Conservation (phyloP, 768 basidiomycete genomes). For the Collybiopsis confluens region DNA sequence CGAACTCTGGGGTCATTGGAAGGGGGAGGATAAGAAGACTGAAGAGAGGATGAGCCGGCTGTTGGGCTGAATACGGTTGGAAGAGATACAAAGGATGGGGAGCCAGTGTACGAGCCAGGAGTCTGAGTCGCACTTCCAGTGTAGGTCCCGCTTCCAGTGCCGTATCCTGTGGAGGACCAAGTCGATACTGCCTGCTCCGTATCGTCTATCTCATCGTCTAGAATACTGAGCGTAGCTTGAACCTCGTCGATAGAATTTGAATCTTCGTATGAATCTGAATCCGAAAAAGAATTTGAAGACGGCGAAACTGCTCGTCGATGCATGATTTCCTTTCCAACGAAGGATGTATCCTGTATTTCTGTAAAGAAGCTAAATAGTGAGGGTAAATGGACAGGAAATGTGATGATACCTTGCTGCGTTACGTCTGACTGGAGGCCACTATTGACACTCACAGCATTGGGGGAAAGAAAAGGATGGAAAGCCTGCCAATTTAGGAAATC, state of each 20-base stretch:
- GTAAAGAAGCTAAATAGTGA: background rate
- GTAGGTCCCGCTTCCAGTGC: slow-evolving; percentile 16
- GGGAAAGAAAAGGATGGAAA: background rate
- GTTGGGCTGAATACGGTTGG: slow-evolving; percentile 35
- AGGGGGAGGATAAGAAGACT: slow-evolving; percentile 19
- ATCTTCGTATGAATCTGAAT: slow-evolving; percentile 60
- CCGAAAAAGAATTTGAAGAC: slow-evolving; percentile 34
- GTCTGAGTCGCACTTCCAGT: slow-evolving; percentile 17
- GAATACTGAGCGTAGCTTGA: slow-evolving; percentile 58
- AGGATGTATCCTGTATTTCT: background rate
- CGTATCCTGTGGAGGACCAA: slow-evolving; percentile 40
- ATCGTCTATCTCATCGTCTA: slow-evolving; percentile 65
- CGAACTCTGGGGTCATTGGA: slow-evolving; percentile 35
- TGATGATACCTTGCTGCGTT: background rate
- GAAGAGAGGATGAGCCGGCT: slow-evolving; percentile 12
- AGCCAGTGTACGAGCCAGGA: slow-evolving; percentile 39
- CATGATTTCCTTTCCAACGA: background rate
- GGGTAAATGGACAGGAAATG: background rate
- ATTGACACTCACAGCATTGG: background rate
- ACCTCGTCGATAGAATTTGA: slow-evolving; percentile 53
- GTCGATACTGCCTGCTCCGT: slow-evolving; percentile 62
- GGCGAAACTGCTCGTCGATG: slow-evolving; percentile 3
- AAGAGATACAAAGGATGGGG: slow-evolving; percentile 42
- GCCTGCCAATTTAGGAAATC: background rate
- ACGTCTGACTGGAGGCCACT: background rate